Evolutionary conservation across 1,284 basidiomycete species (phyloP), one percentile per base, ranked within the genome.

Genomic region (Mycosarcoma mackinlayi): DNA sequence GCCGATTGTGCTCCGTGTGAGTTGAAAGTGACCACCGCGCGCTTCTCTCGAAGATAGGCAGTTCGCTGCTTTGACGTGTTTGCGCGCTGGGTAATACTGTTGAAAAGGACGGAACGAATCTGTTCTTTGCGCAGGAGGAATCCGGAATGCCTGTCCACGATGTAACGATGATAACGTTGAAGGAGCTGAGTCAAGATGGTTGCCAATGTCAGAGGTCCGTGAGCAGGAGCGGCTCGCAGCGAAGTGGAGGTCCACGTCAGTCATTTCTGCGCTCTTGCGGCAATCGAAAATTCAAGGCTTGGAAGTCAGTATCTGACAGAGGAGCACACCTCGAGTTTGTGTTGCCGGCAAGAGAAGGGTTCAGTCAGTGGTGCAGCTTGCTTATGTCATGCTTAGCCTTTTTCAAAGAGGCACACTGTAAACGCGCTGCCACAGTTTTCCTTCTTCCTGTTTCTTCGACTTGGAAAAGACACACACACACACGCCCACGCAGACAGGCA

Each of bases 231-330:
- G 33, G 37, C 18, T 49, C 28, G 11, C 31, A 41, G 44, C 23
- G 19, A 56, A 63, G 60, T 63, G 60, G 60, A 63, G 60, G 60
- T 35, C 33, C 59, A 55, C 60, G 53, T 56, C 59, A 62, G 42
- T 55, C 34, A 41, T 19, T 41, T n/a, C 9, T 5, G 33, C n/a
- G 33, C 6, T 16, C n/a, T 35, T 35, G 33, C 16, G 33, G 6
- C 10, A 35, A 16, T 10, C 33, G 37, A 48, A 27, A 46, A 46
- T 27, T 28, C 24, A 34, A 23, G 45, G 31, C 33, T 24, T 10
- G 10, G 31, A 10, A 35, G 31, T 33, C 31, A 14, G 45, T 47
- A 23, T 33, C 31, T 23, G 33, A 28, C 39, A 31, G 37, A 41
- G 35, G 37, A 40, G 48, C 30, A 11, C 16, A 25, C 2, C 7